Percentiles rank a stretch among this genome's conserved stretches.
Evolutionary conservation across 805 yeast species (phyloP).

Genomic region (Millerago galiae): DNA sequence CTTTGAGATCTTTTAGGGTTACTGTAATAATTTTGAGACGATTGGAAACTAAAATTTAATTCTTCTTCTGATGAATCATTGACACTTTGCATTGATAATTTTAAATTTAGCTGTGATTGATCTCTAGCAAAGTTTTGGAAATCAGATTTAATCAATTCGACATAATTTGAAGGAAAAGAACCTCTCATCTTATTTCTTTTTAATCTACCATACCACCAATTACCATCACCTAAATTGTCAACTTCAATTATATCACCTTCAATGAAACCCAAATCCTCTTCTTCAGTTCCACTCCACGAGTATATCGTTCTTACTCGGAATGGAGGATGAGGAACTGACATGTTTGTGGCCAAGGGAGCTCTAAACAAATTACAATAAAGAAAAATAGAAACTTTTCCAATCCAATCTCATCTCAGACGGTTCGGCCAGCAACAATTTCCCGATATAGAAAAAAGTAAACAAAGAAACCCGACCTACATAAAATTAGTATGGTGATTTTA

Average conservation of each 20-base stretch:
- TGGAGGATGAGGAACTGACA: constrained; percentile 42
- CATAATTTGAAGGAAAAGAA: constrained; percentile 82
- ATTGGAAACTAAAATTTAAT: constrained; percentile 23
- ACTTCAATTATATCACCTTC: constrained; percentile 93
- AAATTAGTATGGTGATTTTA: neutral
- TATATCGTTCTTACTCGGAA: constrained; percentile 76
- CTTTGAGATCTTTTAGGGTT: neutral
- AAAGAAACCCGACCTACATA: neutral
- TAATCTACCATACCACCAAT: constrained; percentile 86
- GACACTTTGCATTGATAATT: neutral
- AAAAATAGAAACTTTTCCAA: neutral
- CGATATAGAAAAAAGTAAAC: constrained; percentile 18
- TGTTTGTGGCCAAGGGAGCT: neutral
- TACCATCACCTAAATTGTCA: constrained; percentile 71
- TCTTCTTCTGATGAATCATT: constrained; percentile 12
- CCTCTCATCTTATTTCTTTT: constrained; percentile 79
- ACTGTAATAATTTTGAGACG: constrained; percentile 18
- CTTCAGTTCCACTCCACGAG: constrained; percentile 92
- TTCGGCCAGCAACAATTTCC: constrained; percentile 6
- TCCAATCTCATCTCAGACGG: constrained; percentile 2
- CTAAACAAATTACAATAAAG: neutral
- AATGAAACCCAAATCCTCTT: constrained; percentile 84
- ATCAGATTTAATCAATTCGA: constrained; percentile 44
- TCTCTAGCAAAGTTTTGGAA: constrained; percentile 4
- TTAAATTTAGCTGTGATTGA: neutral